Base-by-base conservation (phyloP, 495 filamentous ascomycete genomes). In the Aspergillus nanangensis region DNA sequence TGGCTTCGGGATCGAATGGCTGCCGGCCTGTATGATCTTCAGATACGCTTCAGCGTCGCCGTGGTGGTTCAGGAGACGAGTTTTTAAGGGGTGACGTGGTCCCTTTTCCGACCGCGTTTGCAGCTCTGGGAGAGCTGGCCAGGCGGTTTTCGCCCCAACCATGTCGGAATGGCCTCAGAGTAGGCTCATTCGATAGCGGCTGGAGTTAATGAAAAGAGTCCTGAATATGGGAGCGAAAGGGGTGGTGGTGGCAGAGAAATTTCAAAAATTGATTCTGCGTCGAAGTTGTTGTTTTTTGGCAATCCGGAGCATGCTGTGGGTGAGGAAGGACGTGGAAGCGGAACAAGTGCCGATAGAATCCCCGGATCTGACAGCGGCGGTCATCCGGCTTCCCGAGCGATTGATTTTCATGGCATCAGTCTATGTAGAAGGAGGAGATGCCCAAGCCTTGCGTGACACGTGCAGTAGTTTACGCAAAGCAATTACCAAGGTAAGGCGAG, bases 281-380 rank as follows among this genome's bases (percentile, higher is more conserved):
- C 17, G 31, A 34, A 9, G 8, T 34, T 34, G 31, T 34, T 34
- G 31, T 13, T n/a, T n/a, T n/a, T n/a, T n/a, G 60, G 51, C 52
- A 15, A 54, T 62, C 13, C 49, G 53, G 36, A 62, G 59, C 34
- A 63, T 65, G 57, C 52, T 67, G 1, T 67, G 53, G 60, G 41
- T 65, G 4, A 53, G 52, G 5, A 63, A 50, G 11, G 57, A 62
- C 9, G 11, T 35, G 9, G 9, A 35, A 14, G 33, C 33, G 33
- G 33, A 35, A 18, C 5, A 35, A 35, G 33, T 35, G 11, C 4
- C n/a, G 9, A 35, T 35, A 4, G n/a, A n/a, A n/a, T n/a, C n/a
- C n/a, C n/a, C n/a, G n/a, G n/a, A 9, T 35, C 33, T 35, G 33
- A 35, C 33, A 4, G 15, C 7, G 14, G 14, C 33, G 33, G 10